Evolutionary conservation across 1,284 basidiomycete genomes (phyloP), one percentile per base, ranked within the genome.

Genomic region (Moesziomyces globuligerus): DNA sequence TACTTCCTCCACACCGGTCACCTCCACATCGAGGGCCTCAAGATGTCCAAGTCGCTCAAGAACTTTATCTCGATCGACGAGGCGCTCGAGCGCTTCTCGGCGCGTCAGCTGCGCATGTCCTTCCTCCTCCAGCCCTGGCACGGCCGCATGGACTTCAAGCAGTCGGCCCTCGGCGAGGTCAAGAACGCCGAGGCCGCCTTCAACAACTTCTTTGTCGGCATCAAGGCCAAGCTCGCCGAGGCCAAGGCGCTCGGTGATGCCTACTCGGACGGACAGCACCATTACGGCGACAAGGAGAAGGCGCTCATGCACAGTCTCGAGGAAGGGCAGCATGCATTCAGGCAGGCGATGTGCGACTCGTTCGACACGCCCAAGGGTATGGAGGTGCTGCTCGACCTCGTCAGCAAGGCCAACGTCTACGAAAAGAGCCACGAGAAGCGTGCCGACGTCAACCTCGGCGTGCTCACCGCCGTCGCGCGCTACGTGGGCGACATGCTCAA

Each of bases 51-150:
- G 84, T 96, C 93, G 8, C 85, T 99, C 60, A 99, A 99, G 84
- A 99, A 99, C 83, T 99, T 98, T 79, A 98, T 98, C 79, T 96
- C 95, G 7, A 96, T 98, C 75, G 92, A 96, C 79, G 93, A 98
- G 84, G 94, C 96, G n/a, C 84, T 99, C 17, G 85, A 89, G 80
- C 90, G 88, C 79, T 92, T 92, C 83, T 88, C 91, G 2, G 88
- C 96, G 4, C 88, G 96, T 11, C 95, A 98, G 83, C 85, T 99
- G 24, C 89, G 96, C n/a, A 86, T 98, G 4, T 91, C 93, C 0
- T 99, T 98, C 86, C 85, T 98, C 78, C 88, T 90, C 7, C 93
- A 95, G 81, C 85, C 90, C 20, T 99, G 96, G 96, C 93, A 91
- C 81, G 87, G 90, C 37, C 92, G 91, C 78, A 88, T 98, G 72